Percentiles rank a stretch among this genome's conserved stretches.
These are phyloP conservation scores for Spatholobus suberectus DNA, from an alignment of 306 rosid species.

Conservation along the genomic window DNA sequence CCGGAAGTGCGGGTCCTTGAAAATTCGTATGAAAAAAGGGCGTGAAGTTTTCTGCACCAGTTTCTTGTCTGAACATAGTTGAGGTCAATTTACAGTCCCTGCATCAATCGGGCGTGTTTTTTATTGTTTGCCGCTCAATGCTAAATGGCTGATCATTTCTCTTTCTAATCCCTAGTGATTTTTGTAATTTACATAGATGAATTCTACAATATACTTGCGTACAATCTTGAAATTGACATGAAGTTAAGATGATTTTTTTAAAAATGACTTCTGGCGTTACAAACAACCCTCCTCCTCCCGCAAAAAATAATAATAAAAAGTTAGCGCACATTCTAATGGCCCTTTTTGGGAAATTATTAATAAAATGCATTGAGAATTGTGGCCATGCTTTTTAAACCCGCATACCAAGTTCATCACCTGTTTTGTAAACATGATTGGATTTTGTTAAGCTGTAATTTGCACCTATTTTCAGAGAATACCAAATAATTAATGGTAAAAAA, in stretches of 20 bases:
- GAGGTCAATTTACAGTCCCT: conserved; percentile 42
- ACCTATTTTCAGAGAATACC: neutral
- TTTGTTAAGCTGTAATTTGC: neutral
- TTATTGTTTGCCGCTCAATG: conserved; percentile 32
- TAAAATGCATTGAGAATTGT: neutral
- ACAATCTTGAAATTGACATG: conserved; percentile 18
- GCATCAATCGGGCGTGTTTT: conserved; percentile 35
- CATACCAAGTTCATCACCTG: neutral
- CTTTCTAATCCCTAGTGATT: conserved; percentile 14
- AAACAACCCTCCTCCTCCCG: neutral
- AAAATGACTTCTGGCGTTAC: neutral
- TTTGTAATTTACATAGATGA: conserved; percentile 48
- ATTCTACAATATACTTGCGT: conserved; percentile 8
- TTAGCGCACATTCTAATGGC: neutral
- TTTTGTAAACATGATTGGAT: neutral
- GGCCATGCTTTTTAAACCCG: neutral
- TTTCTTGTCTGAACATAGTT: conserved; percentile 33
- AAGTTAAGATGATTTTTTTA: conserved; percentile 27
- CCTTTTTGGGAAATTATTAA: neutral
- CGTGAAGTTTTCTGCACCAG: conserved; percentile 43
- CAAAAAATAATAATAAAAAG: neutral
- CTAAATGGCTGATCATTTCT: conserved; percentile 32
- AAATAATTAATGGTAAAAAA: neutral
- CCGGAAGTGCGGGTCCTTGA: conserved; percentile 77
- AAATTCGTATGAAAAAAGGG: conserved; percentile 64